These are phyloP conservation scores for Aspergillus ibericus DNA, from an alignment of 2,329 filamentous ascomycete species.

Conservation along the genomic window DNA sequence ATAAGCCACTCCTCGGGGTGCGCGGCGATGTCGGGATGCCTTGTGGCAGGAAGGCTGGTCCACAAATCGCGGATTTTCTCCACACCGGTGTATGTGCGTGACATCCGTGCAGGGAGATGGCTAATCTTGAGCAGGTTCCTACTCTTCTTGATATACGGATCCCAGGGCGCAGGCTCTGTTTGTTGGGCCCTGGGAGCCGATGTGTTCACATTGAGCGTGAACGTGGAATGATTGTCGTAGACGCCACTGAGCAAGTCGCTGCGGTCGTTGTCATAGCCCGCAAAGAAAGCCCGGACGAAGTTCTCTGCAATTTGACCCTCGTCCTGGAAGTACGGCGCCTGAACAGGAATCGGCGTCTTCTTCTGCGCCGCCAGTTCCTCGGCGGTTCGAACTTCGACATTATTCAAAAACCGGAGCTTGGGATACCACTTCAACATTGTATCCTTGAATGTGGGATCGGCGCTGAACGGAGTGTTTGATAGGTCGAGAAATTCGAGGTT, in stretches of 20 bases:
- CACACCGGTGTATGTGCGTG: constrained; percentile 65
- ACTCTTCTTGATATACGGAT: constrained; percentile 72
- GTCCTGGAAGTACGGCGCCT: constrained; percentile 70
- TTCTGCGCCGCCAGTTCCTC: constrained; percentile 64
- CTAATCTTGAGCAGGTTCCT: constrained; percentile 74
- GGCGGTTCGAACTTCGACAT: constrained; percentile 68
- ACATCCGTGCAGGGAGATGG: constrained; percentile 59
- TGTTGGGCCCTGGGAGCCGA: constrained; percentile 54
- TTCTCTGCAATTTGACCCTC: constrained; percentile 71
- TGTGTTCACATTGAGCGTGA: constrained; percentile 73
- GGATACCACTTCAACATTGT: constrained; percentile 82
- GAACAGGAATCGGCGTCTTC: constrained; percentile 62
- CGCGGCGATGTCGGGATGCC: constrained; percentile 68
- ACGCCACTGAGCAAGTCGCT: constrained; percentile 61
- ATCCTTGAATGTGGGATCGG: constrained; percentile 60
- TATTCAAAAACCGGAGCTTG: constrained; percentile 74
- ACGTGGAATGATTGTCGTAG: constrained; percentile 74
- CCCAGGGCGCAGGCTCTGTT: constrained; percentile 59
- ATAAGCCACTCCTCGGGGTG: constrained; percentile 75
- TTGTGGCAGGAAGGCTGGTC: constrained; percentile 68
- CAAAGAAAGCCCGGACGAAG: constrained; percentile 74
- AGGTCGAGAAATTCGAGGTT: constrained; percentile 79
- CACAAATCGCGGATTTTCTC: constrained; percentile 68
- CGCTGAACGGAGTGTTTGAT: constrained; percentile 71
- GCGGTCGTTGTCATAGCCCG: constrained; percentile 71